These are phyloP conservation scores for Magnusiomyces fungicola DNA, from an alignment of 1,139 yeast species.

Conservation along the genomic window DNA sequence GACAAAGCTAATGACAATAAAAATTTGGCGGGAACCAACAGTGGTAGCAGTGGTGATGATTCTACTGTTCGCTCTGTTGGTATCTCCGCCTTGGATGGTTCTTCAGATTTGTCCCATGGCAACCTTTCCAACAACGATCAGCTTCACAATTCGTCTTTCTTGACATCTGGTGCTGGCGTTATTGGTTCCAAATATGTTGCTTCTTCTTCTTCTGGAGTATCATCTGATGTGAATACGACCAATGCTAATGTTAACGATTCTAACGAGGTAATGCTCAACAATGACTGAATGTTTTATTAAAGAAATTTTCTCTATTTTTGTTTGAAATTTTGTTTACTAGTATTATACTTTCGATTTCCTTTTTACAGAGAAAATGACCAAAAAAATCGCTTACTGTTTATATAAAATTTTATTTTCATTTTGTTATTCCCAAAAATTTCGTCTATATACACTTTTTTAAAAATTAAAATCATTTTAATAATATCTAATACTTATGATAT, in stretches of 20 bases:
- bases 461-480: no score
- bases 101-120: neutral
- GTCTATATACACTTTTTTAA: no score
- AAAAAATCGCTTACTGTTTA: no score
- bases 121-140: slow-evolving; percentile 5
- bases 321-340: no score
- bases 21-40: neutral
- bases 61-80: neutral
- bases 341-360: no score
- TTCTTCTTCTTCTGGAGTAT: neutral
- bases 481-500: no score
- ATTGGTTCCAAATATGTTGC: slow-evolving; percentile 17
- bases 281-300: no score
- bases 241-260: slow-evolving; percentile 16
- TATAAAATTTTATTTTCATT: no score
- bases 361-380: no score
- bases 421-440: no score
- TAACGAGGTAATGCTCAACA: slow-evolving; percentile 17
- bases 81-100: neutral
- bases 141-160: neutral
- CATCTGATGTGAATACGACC: slow-evolving; percentile 16
- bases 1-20: slow-evolving; percentile 1
- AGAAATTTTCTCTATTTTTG: no score
- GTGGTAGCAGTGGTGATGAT: neutral
- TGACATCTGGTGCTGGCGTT: slow-evolving; percentile 13